Base-by-base conservation (phyloP, 768 basidiomycete genomes). In the Leccinum arenicola region DNA sequence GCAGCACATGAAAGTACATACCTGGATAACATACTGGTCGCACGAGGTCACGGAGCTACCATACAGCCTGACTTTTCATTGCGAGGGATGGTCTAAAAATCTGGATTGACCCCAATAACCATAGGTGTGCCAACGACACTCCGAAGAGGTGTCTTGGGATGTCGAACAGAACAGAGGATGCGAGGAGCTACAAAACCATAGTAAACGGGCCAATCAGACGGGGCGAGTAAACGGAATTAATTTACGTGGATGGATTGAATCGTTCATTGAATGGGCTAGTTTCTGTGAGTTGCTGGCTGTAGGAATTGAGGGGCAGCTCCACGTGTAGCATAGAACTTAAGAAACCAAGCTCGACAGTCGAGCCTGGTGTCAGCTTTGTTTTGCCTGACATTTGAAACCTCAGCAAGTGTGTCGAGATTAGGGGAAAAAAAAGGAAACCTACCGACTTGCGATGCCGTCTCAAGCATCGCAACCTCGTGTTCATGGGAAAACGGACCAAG, bases 81-180 rank as follows among this genome's bases (percentile, higher is more conserved):
- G 89, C 83, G 17, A 95, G 93, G 0, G 87, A 87, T 1, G 84
- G 72, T 4, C 89, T 89, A 64, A 89, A 95, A 29, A 98, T 79
- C 19, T 97, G 75, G 7, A 97, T 80, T 0, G 96, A 93, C 96
- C 96, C 98, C 55, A 89, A 80, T 4, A 89, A 89, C 89, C 89
- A 91, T 27, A 91, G 70, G 63, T 89, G 82, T 3, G 86, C 70
- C 29, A 89, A 64, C 11, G 82, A 81, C 1, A 86, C 82, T 65
- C 88, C 87, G 60, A 90, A 86, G 6, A 85, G 77, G 9, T 78
- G 70, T 55, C 87, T 65, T 14, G 85, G 82, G 23, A 84, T 85
- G 43, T 77, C 63, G 23, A 85, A 77, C 0, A 86, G 82, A 8
- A 84, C 76, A 3, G 84, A 77, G 0, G 86, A 84, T 0, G 88